phyloP scores from a whole-genome alignment of 2,329 filamentous ascomycete genomes.

The Scedosporium aurantiacum region DNA sequence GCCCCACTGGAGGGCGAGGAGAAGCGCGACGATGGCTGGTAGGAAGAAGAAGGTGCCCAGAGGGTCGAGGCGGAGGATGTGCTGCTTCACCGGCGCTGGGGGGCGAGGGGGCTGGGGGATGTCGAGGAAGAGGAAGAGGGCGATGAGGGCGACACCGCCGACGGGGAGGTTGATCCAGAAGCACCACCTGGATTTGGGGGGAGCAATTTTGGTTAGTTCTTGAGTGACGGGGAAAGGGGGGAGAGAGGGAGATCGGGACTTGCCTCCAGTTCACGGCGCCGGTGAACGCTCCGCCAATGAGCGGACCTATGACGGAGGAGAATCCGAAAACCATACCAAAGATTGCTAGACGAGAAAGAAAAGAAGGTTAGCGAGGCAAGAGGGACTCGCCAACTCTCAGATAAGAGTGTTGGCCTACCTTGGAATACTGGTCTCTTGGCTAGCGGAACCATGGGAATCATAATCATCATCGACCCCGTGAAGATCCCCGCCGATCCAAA shows the following conservation, averaged over 20 bases:
- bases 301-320: conserved; percentile 40
- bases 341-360: conserved; percentile 20
- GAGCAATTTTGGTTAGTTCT: no score
- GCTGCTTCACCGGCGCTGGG: conserved; percentile 23
- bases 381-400: not conserved
- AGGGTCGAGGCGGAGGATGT: conserved; percentile 44
- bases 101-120: conserved; percentile 7
- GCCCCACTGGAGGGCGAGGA: conserved; percentile 55
- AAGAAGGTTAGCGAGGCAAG: not conserved
- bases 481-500: conserved; percentile 46
- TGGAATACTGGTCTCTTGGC: conserved; percentile 49
- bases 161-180: conserved; percentile 50
- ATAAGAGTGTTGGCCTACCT: conserved; percentile 16
- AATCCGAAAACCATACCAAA: conserved; percentile 46
- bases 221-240: not conserved
- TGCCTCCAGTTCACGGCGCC: conserved; percentile 35
- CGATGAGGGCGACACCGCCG: conserved; percentile 36
- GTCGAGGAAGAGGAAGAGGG: conserved; percentile 35
- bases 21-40: conserved; percentile 45
- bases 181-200: conserved; percentile 31
- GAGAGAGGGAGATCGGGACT: not conserved
- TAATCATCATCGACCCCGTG: conserved; percentile 43
- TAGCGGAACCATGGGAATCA: conserved; percentile 48
- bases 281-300: conserved; percentile 44
- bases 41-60: conserved; percentile 50